phyloP scores from a whole-genome alignment of 164 flowering plant species.

The Piper longum region DNA sequence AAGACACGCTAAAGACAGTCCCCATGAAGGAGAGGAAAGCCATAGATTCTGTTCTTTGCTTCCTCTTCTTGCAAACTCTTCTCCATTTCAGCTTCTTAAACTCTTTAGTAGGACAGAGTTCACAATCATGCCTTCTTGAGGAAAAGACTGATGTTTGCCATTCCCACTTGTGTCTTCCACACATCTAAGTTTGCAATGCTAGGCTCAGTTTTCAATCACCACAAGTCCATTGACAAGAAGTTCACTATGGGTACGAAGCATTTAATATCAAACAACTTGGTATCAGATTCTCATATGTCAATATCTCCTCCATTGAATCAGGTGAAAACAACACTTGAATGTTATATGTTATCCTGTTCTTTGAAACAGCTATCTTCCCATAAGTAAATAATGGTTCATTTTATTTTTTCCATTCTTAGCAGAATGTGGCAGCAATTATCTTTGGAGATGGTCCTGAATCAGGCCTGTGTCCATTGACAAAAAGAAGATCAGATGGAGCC shows the following conservation, averaged over 20 bases:
- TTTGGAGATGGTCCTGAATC: conserved; percentile 63
- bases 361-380: not conserved
- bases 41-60: conserved; percentile 23
- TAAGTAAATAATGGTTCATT: not conserved
- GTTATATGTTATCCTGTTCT: not conserved
- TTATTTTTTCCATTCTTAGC: not conserved
- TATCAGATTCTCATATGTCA: conserved; percentile 11
- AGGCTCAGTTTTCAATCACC: conserved; percentile 1
- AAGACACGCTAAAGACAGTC: not conserved
- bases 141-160: not conserved
- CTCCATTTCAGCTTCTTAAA: not conserved
- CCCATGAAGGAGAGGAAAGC: conserved; percentile 32
- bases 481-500: conserved; percentile 62
- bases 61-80: conserved; percentile 8
- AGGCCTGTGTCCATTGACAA: conserved; percentile 57
- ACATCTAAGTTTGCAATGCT: conserved; percentile 6
- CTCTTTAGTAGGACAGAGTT: not conserved
- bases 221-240: conserved; percentile 5
- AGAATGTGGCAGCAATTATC: conserved; percentile 67
- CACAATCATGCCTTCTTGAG: not conserved
- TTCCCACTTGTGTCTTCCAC: not conserved
- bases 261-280: conserved; percentile 18
- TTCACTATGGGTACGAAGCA: conserved; percentile 11
- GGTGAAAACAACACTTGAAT: conserved; percentile 11
- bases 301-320: conserved; percentile 26